phyloP scores from a whole-genome alignment of 108 stramenopile genomes.

The Discostella stelligeroides region DNA sequence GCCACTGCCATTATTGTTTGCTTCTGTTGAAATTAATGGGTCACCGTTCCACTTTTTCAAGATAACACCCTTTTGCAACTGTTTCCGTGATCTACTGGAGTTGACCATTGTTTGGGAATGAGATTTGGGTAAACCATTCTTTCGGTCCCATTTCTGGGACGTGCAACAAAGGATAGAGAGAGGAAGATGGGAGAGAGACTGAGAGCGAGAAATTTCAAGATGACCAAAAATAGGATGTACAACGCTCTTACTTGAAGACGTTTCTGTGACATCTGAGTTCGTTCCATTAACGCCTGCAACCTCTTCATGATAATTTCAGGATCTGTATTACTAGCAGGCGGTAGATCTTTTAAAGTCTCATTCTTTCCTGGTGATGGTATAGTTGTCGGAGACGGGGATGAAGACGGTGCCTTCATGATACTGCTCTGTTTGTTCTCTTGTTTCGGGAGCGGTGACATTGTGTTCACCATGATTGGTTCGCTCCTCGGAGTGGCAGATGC shows the following conservation, averaged over 20 bases:
- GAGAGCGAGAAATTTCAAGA: background rate
- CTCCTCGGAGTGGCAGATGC: too few species aligned
- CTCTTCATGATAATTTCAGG: conserved; percentile 33
- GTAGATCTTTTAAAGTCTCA: conserved; percentile 21
- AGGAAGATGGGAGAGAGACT: background rate
- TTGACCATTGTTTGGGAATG: conserved; percentile 56
- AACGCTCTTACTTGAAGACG: conserved; percentile 14
- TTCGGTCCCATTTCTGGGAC: conserved; percentile 48
- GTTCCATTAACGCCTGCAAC: conserved; percentile 26
- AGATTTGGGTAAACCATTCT: conserved; percentile 44
- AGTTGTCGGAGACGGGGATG: background rate
- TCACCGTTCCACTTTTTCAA: conserved; percentile 46
- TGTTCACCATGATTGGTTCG: too few species aligned
- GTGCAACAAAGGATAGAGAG: background rate
- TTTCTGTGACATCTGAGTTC: conserved; percentile 34
- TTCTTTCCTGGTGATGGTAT: background rate
- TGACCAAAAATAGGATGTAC: background rate
- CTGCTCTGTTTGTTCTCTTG: background rate
- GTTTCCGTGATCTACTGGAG: conserved; percentile 32
- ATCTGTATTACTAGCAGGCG: conserved; percentile 18
- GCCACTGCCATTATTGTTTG: background rate
- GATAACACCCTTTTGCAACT: conserved; percentile 39
- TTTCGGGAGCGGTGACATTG: conserved; percentile 10
- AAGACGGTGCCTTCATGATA: too few species aligned
- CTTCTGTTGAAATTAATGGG: conserved; percentile 15